Evolutionary conservation across 768 basidiomycete genomes (phyloP), one percentile per base, ranked within the genome.

Genomic region (Kwoniella europaea): DNA sequence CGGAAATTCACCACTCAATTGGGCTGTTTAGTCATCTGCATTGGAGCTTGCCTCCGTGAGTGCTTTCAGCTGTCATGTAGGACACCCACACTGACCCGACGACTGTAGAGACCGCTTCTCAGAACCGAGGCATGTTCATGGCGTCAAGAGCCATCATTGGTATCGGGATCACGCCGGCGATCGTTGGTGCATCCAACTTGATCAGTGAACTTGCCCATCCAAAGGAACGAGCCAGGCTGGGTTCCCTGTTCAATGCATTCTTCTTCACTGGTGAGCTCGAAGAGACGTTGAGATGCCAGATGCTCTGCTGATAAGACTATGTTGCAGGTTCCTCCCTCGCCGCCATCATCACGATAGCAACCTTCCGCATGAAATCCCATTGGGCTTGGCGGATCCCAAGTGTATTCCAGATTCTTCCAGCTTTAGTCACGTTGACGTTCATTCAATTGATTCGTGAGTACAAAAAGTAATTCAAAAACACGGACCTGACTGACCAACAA

Each of bases 371-470:
- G 59, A 41, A 22, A 35, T 27, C 22, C 10, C 24, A 60, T 10
- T 60, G 59, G 59, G 59, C 59, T n/a, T 60, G 59, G 59, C 20
- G 59, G 18, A 41, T 60, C 10, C 59, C 59, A 2, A 60, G 59
- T 60, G 24, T 60, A 1, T n/a, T 60, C 3, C 59, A 60, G 41
- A 41, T 60, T 9, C 24, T 41, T 4, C 59, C 59, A 7, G 59
- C 59, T 3, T 3, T 60, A 2, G 42, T 68, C 35, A 20, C 64
- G 10, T 41, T 65, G 16, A 20, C 20, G 5, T 16, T 64, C 64
- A 71, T 71, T 54, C 24, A 44, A 24, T 54, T 71, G 46, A 71
- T 71, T 42, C 69, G 69, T 71, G 88, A 50, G 84, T n/a, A n/a
- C n/a, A n/a, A n/a, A n/a, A n/a, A n/a, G n/a, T n/a, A n/a, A n/a